These are phyloP conservation scores for Poronia punctata DNA, from an alignment of 495 filamentous ascomycete species.

Conservation along the genomic window DNA sequence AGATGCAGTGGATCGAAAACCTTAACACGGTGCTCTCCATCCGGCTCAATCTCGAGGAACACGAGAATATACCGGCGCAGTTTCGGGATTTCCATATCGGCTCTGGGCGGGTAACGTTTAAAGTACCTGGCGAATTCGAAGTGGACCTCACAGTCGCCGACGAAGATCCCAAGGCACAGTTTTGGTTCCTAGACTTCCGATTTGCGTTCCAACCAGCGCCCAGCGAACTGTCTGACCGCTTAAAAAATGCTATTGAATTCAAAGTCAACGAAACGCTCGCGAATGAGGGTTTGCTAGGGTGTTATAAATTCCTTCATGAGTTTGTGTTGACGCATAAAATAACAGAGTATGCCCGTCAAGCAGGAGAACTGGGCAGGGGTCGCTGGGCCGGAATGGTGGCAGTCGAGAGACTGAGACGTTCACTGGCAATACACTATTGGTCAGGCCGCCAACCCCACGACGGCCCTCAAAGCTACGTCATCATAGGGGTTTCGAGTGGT, in stretches of 20 bases:
- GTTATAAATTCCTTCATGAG: slow-evolving; percentile 79
- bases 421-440: slow-evolving; percentile 89
- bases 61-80: slow-evolving; percentile 63
- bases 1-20: slow-evolving; percentile 62
- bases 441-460: slow-evolving; percentile 44
- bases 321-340: slow-evolving; percentile 85
- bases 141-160: slow-evolving; percentile 82
- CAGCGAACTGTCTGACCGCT: slow-evolving; percentile 48
- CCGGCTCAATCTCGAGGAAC: slow-evolving; percentile 71
- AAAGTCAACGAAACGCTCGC: slow-evolving; percentile 62
- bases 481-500: slow-evolving; percentile 71
- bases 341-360: slow-evolving; percentile 68
- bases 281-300: slow-evolving; percentile 61
- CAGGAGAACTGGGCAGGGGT: slow-evolving; percentile 52
- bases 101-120: slow-evolving; percentile 80
- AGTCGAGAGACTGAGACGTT: slow-evolving; percentile 69
- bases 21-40: slow-evolving; percentile 77
- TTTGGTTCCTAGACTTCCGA: slow-evolving; percentile 88
- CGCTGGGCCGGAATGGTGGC: slow-evolving; percentile 71
- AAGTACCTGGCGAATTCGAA: slow-evolving; percentile 78
- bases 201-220: slow-evolving; percentile 69
- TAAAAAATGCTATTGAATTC: slow-evolving; percentile 58
- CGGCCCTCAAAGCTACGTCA: slow-evolving; percentile 76
- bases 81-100: slow-evolving; percentile 68
- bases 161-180: slow-evolving; percentile 70